Percentiles rank a stretch among this genome's conserved stretches.
Conservation (phyloP, 2,329 filamentous ascomycete species). For the Macrophomina tecta region DNA sequence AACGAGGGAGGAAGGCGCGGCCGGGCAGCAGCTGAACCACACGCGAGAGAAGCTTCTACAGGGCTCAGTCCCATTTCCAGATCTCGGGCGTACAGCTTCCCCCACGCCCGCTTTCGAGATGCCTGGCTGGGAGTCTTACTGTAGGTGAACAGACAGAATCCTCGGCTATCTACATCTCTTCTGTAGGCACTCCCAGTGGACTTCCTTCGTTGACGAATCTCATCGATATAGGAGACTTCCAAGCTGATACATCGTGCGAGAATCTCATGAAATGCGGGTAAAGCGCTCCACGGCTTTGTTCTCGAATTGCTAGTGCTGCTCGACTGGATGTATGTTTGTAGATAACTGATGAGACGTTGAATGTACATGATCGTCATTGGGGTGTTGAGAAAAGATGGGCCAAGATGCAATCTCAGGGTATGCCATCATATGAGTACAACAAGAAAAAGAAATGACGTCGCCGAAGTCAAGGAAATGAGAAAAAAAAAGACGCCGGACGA, state of each 20-base stretch:
- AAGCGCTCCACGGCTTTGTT: too few species aligned
- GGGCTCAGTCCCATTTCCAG: background rate
- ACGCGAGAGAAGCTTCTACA: background rate
- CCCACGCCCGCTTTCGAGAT: too few species aligned
- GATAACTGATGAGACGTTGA: conserved; percentile 3
- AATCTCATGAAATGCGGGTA: too few species aligned
- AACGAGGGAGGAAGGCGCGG: conserved; percentile 6
- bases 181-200: too few species aligned
- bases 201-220: too few species aligned
- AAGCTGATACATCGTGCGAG: too few species aligned
- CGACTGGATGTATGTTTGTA: background rate
- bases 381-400: background rate
- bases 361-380: conserved; percentile 18
- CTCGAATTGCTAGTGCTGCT: too few species aligned
- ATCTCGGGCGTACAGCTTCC: too few species aligned
- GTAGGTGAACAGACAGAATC: background rate
- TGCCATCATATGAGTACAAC: conserved; percentile 6
- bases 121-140: too few species aligned
- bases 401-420: conserved; percentile 14
- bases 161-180: background rate
- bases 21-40: background rate
- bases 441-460: conserved; percentile 3
- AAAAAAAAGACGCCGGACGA: conserved; percentile 3
- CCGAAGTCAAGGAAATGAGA: background rate
- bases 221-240: too few species aligned